A percentile compares a stretch with the other conserved stretches of the same genome.
phyloP scores from a whole-genome alignment of 495 filamentous ascomycete species.

The Cercophora newfieldiana region DNA sequence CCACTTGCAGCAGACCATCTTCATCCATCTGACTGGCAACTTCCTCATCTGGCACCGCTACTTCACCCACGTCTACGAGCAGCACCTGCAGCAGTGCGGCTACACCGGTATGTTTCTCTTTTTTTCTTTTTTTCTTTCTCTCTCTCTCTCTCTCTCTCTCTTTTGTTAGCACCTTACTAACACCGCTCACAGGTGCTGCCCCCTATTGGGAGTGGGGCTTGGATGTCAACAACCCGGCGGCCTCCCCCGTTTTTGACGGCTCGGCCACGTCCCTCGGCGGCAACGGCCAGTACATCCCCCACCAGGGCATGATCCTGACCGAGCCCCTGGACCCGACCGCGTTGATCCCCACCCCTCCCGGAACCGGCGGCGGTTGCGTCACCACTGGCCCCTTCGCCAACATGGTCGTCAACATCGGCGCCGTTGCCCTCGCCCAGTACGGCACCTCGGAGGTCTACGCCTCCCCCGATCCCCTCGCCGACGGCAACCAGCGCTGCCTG shows the following conservation, averaged over 20 bases:
- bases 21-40: conserved; percentile 63
- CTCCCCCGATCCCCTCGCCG: conserved; percentile 22
- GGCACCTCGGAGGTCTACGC: conserved; percentile 11
- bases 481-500: conserved; percentile 59
- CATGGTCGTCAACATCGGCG: conserved; percentile 52
- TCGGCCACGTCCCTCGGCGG: conserved; percentile 59
- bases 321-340: not conserved
- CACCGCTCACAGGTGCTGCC: conserved; percentile 15
- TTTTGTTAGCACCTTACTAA: too few species aligned
- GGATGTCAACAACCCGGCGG: conserved; percentile 45
- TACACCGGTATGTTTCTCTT: conserved; percentile 49
- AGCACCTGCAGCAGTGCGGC: conserved; percentile 67
- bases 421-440: conserved; percentile 34
- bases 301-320: conserved; percentile 16
- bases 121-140: too few species aligned
- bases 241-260: conserved; percentile 62
- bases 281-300: conserved; percentile 34
- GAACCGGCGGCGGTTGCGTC: conserved; percentile 65
- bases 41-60: conserved; percentile 73
- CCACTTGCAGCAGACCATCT: conserved; percentile 61
- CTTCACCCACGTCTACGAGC: conserved; percentile 62
- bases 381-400: conserved; percentile 55
- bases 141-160: too few species aligned
- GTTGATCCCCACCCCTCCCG: conserved; percentile 36
- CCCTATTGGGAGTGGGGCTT: conserved; percentile 66